phyloP scores from a whole-genome alignment of 306 rosid species.

The Biancaea sappan region DNA sequence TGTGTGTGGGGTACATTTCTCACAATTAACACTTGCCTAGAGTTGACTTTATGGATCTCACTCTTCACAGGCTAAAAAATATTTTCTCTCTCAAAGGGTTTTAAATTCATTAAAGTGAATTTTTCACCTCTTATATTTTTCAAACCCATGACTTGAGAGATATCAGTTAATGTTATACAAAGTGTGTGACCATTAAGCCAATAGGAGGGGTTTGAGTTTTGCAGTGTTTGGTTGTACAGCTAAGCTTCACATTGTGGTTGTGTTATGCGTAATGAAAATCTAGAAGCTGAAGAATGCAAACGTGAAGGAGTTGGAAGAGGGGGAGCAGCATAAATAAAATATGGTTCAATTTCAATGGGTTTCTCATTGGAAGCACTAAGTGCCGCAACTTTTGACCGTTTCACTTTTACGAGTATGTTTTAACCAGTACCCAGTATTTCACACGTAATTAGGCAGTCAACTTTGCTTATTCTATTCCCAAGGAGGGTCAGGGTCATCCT shows the following conservation, averaged over 20 bases:
- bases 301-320: slow-evolving; percentile 1
- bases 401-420: background rate
- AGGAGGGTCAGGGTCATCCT: background rate
- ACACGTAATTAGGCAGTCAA: slow-evolving; percentile 48
- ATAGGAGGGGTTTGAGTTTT: background rate
- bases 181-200: too few relatives aligned
- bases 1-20: background rate
- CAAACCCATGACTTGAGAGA: too few relatives aligned
- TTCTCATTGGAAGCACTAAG: slow-evolving; percentile 48
- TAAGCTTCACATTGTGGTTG: background rate
- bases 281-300: slow-evolving; percentile 33
- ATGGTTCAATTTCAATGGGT: slow-evolving; percentile 34
- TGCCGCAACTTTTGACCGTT: slow-evolving; percentile 47
- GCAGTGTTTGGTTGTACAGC: background rate
- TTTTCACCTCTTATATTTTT: too few relatives aligned
- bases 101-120: too few relatives aligned
- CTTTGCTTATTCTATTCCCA: background rate
- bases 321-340: background rate
- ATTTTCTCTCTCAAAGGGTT: too few relatives aligned
- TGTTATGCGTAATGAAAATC: background rate
- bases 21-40: too few relatives aligned
- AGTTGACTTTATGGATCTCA: too few relatives aligned
- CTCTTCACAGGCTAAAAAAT: too few relatives aligned
- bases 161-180: too few relatives aligned
- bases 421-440: background rate